A percentile compares a stretch with the other conserved stretches of the same genome.
These are phyloP conservation scores for Phialophora tarda DNA, from an alignment of 2,329 filamentous ascomycete species.

Conservation along the genomic window DNA sequence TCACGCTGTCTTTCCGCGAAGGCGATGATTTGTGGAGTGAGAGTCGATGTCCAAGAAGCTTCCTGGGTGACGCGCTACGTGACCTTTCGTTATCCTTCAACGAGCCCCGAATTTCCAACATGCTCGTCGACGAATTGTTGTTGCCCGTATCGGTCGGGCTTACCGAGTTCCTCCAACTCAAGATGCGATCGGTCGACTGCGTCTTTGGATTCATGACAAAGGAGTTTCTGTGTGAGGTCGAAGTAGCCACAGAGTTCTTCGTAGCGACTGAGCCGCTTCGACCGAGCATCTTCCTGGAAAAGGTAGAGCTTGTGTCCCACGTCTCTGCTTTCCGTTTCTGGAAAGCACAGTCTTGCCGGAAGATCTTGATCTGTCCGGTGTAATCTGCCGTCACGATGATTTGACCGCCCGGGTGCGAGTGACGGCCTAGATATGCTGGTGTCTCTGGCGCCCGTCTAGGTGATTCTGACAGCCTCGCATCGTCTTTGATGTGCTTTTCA, in stretches of 20 bases:
- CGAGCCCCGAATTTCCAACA: conserved; percentile 27
- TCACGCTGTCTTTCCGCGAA: conserved; percentile 17
- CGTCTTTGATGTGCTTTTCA: conserved; percentile 40
- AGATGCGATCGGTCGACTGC: conserved; percentile 72
- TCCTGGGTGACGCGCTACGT: conserved; percentile 35
- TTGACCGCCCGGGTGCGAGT: conserved; percentile 77
- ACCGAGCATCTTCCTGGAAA: conserved; percentile 69
- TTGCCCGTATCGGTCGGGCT: conserved; percentile 57
- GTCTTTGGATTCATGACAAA: conserved; percentile 48
- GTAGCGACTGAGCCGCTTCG: conserved; percentile 64
- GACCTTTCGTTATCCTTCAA: conserved; percentile 30
- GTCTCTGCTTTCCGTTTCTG: conserved; percentile 75
- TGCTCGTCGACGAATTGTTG: conserved; percentile 24
- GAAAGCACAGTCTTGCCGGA: conserved; percentile 90
- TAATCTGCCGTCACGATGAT: conserved; percentile 93
- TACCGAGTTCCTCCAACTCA: conserved; percentile 82
- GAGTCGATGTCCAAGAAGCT: conserved; percentile 30
- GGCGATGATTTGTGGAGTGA: conserved; percentile 27
- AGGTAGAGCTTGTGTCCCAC: conserved; percentile 78
- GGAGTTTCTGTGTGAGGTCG: conserved; percentile 48
- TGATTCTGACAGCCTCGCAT: conserved; percentile 33
- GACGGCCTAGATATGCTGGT: conserved; percentile 77
- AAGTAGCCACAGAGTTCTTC: conserved; percentile 56
- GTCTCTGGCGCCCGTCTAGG: conserved; percentile 66
- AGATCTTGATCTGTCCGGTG: conserved; percentile 87